These are phyloP conservation scores for Pestalotiopsis sp. DNA, from an alignment of 2,329 filamentous ascomycete genomes.

Conservation along the genomic window DNA sequence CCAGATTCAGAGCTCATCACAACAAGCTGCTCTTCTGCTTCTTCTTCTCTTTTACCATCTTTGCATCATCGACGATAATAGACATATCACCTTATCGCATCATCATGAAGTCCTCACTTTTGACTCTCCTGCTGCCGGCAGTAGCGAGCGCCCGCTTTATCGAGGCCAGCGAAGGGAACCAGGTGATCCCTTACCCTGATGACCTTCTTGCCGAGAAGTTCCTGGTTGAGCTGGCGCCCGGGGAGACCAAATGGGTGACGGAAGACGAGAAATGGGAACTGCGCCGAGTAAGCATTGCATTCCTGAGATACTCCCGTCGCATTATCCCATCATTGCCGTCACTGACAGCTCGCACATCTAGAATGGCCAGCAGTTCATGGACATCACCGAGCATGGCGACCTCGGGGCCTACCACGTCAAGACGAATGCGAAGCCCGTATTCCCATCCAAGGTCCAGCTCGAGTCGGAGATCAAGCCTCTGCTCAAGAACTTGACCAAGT, in stretches of 20 bases:
- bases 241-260: slow-evolving; percentile 81
- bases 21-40: not conserved
- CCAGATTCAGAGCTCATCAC: not conserved
- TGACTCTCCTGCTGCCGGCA: slow-evolving; percentile 55
- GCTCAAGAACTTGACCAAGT: slow-evolving; percentile 68
- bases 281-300: slow-evolving; percentile 63
- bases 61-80: not conserved
- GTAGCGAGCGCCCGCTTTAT: slow-evolving; percentile 56
- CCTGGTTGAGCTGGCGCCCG: slow-evolving; percentile 82
- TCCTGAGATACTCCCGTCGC: not conserved
- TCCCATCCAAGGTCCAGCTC: slow-evolving; percentile 65
- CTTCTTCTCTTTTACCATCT: not conserved
- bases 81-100: not conserved
- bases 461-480: slow-evolving; percentile 68
- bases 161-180: slow-evolving; percentile 50
- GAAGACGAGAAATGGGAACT: slow-evolving; percentile 96
- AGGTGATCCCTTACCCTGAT: slow-evolving; percentile 48
- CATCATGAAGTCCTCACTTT: slow-evolving; percentile 45
- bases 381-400: slow-evolving; percentile 77
- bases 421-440: slow-evolving; percentile 50
- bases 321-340: not conserved
- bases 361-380: slow-evolving; percentile 89
- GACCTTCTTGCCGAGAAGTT: slow-evolving; percentile 52
- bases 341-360: slow-evolving; percentile 34
- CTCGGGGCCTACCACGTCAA: slow-evolving; percentile 52